Conservation (phyloP, 2,329 filamentous ascomycete species). For the Aspergillus sp. region DNA sequence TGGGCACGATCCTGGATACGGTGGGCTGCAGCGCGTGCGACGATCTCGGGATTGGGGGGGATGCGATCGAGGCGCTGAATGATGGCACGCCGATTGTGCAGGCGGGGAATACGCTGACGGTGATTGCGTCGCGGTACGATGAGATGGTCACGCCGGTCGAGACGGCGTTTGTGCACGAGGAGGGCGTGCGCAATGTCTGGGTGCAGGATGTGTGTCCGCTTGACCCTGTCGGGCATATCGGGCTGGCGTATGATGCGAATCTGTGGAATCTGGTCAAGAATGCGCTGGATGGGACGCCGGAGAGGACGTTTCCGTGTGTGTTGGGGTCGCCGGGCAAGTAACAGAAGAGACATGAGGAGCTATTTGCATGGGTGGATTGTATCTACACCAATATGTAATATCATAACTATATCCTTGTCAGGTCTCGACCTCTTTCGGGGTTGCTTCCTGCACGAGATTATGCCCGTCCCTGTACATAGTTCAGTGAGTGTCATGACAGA, state of each 20-base stretch:
- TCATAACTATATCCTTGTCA: not conserved
- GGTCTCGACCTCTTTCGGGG: not conserved
- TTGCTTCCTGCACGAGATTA: slow-evolving; percentile 16
- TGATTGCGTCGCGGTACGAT: slow-evolving; percentile 33
- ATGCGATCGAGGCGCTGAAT: slow-evolving; percentile 30
- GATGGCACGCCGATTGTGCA: slow-evolving; percentile 35
- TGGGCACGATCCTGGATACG: slow-evolving; percentile 23
- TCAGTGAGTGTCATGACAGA: not conserved
- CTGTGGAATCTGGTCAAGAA: slow-evolving; percentile 41
- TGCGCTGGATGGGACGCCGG: slow-evolving; percentile 29
- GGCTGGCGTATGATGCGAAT: slow-evolving; percentile 38
- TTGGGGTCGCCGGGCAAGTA: slow-evolving; percentile 31
- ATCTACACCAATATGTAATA: not conserved
- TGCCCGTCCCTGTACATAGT: slow-evolving; percentile 17
- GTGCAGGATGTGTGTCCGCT: slow-evolving; percentile 32
- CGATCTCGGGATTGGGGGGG: slow-evolving; percentile 29
- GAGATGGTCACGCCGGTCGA: slow-evolving; percentile 35
- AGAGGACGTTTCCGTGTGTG: slow-evolving; percentile 27
- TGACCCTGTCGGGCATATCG: slow-evolving; percentile 38
- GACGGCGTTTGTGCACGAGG: slow-evolving; percentile 33
- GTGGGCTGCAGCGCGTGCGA: slow-evolving; percentile 35
- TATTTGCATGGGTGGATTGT: not conserved
- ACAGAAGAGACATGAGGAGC: not conserved
- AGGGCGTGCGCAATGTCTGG: slow-evolving; percentile 31
- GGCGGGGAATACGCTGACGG: slow-evolving; percentile 31